These are phyloP conservation scores for Rhizopogon parksii DNA, from an alignment of 1,284 basidiomycete genomes.

Conservation along the genomic window DNA sequence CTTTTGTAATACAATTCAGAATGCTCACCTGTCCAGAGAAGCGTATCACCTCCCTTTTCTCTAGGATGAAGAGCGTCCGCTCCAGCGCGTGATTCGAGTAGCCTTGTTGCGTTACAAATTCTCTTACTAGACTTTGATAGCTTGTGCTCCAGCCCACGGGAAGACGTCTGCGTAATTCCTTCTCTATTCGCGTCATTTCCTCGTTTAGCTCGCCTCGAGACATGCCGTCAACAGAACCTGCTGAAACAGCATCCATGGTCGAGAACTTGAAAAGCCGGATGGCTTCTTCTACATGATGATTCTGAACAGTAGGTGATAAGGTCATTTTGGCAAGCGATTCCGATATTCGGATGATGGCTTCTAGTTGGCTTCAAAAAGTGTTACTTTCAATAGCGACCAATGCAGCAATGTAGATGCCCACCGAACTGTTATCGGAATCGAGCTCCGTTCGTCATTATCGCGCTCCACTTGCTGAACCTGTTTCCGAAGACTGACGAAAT, in stretches of 20 bases:
- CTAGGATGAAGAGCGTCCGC: constrained; percentile 84
- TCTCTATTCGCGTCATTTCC: constrained; percentile 90
- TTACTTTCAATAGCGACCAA: constrained; percentile 8
- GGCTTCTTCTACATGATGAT: constrained; percentile 96
- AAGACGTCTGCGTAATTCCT: constrained; percentile 80
- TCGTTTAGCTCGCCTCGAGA: constrained; percentile 90
- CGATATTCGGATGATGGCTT: constrained; percentile 98
- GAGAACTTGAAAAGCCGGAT: constrained; percentile 98
- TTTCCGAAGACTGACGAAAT: constrained; percentile 92
- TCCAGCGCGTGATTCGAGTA: constrained; percentile 91
- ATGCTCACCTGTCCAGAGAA: constrained; percentile 70
- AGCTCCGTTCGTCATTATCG: constrained; percentile 96
- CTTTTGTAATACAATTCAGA: constrained; percentile 2
- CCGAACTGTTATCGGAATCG: constrained; percentile 98
- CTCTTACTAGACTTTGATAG: constrained; percentile 89
- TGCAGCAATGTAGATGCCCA: constrained; percentile 31
- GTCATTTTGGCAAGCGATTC: constrained; percentile 96
- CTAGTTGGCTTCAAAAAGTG: constrained; percentile 70
- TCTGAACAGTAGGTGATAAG: constrained; percentile 78
- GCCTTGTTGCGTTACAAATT: constrained; percentile 92
- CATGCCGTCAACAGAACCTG: constrained; percentile 87
- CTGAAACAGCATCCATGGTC: constrained; percentile 98
- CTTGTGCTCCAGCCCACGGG: constrained; percentile 97
- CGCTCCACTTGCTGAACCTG: constrained; percentile 95
- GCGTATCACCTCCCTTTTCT: constrained; percentile 91